Evolutionary conservation across 2,329 filamentous ascomycete genomes (phyloP).

Genomic region (Epichloe aotearoae): DNA sequence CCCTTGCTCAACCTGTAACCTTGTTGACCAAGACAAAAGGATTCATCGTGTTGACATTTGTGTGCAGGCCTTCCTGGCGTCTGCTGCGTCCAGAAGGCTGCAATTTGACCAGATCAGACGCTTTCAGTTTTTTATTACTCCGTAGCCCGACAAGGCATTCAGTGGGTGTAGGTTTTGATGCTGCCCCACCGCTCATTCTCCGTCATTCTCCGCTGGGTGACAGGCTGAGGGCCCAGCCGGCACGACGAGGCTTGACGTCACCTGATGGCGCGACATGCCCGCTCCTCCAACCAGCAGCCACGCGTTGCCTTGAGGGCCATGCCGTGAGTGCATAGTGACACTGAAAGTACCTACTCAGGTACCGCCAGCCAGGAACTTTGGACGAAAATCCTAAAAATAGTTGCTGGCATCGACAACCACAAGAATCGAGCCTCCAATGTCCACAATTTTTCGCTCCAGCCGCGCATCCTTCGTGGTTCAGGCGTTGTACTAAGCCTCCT

Average conservation of each 20-base stretch:
- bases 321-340: not conserved
- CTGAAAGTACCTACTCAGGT: too few relatives aligned
- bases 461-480: not conserved
- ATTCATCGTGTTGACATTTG: too few relatives aligned
- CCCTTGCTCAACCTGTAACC: not conserved
- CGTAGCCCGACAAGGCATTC: too few relatives aligned
- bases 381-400: not conserved
- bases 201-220: not conserved
- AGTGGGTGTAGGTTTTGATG: too few relatives aligned
- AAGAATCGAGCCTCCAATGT: not conserved
- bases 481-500: not conserved
- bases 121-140: too few relatives aligned
- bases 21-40: too few relatives aligned
- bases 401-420: not conserved
- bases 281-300: not conserved
- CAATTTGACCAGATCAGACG: too few relatives aligned
- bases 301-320: not conserved
- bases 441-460: not conserved
- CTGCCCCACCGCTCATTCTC: too few relatives aligned
- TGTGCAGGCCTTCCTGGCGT: too few relatives aligned
- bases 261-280: constrained; percentile 1
- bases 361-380: not conserved
- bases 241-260: not conserved
- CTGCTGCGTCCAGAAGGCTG: too few relatives aligned
- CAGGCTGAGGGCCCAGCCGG: too few relatives aligned